These are phyloP conservation scores for Coemansia sp. DNA, from an alignment of 192 early-diverging fungal species.

Conservation along the genomic window DNA sequence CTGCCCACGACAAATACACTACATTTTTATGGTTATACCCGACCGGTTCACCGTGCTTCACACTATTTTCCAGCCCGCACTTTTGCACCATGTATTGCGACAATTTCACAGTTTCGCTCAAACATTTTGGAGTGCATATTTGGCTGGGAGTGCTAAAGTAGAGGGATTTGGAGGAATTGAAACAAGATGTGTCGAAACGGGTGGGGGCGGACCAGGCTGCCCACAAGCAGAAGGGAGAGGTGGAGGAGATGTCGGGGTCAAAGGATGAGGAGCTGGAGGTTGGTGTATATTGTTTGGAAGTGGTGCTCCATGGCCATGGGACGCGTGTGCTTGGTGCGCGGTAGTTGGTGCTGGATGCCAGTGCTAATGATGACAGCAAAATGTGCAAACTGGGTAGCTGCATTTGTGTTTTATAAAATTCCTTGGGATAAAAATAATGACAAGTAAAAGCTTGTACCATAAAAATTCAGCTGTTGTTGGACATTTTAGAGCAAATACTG, in stretches of 20 bases:
- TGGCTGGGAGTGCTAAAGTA: conserved; percentile 44
- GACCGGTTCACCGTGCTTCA: conserved; percentile 16
- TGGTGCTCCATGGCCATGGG: conserved; percentile 39
- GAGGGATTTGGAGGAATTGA: conserved; percentile 23
- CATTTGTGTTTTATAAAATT: neutral
- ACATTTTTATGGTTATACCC: conserved; percentile 47
- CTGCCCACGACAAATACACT: conserved; percentile 46
- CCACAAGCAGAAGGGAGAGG: conserved; percentile 28
- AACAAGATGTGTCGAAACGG: conserved; percentile 33
- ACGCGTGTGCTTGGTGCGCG: conserved; percentile 6
- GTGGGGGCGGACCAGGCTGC: conserved; percentile 12
- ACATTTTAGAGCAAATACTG: too few species aligned
- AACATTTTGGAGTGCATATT: conserved; percentile 34
- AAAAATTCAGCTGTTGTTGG: too few species aligned
- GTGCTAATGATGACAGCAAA: neutral
- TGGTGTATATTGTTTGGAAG: conserved; percentile 26
- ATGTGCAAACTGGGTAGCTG: neutral
- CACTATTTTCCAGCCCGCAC: conserved; percentile 21
- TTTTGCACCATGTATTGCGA: conserved; percentile 33
- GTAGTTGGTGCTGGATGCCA: neutral
- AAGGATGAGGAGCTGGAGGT: conserved; percentile 17
- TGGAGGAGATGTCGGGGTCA: conserved; percentile 32
- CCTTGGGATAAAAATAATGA: neutral
- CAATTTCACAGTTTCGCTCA: conserved; percentile 29
- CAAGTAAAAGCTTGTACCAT: too few species aligned